Conservation (phyloP, 2,329 filamentous ascomycete genomes). For the Pseudocercospora ulei region DNA sequence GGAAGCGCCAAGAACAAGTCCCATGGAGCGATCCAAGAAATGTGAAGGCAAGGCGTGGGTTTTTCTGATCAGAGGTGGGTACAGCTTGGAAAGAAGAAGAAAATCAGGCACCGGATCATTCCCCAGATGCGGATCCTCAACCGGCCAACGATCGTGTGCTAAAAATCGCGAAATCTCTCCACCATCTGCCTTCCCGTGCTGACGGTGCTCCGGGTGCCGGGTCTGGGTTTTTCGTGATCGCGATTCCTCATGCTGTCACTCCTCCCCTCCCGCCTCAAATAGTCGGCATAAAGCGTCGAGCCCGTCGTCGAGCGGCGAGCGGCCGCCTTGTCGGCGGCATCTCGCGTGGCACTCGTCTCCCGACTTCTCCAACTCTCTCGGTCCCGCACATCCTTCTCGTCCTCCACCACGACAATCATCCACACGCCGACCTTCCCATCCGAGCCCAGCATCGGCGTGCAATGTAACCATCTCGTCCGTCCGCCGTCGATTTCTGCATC, state of each 20-base stretch:
- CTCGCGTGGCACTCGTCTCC: conserved; percentile 5
- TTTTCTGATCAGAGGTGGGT: no score
- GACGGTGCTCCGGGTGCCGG: conserved; percentile 1
- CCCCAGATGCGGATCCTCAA: no score
- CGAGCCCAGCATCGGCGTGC: conserved; percentile 38
- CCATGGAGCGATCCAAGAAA: no score
- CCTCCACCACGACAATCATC: conserved; percentile 42
- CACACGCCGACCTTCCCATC: conserved; percentile 41
- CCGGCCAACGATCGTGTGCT: no score
- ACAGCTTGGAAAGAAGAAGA: no score
- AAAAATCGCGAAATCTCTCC: conserved; percentile 30
- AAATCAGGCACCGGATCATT: no score
- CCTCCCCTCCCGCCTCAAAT: conserved; percentile 30
- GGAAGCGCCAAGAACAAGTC: no score
- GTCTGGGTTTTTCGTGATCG: conserved; percentile 12
- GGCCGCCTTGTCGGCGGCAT: conserved; percentile 20
- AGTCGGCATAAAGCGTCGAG: conserved; percentile 34
- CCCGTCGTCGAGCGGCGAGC: no score
- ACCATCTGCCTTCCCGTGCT: conserved; percentile 9
- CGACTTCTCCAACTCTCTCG: conserved; percentile 16
- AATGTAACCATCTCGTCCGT: conserved; percentile 39
- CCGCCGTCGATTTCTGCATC: conserved; percentile 15
- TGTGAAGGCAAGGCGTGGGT: no score
- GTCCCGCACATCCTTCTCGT: conserved; percentile 31
- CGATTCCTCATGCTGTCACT: conserved; percentile 9